phyloP scores from a whole-genome alignment of 176 grass and related monocot genomes.

The Tillandsia leiboldiana region DNA sequence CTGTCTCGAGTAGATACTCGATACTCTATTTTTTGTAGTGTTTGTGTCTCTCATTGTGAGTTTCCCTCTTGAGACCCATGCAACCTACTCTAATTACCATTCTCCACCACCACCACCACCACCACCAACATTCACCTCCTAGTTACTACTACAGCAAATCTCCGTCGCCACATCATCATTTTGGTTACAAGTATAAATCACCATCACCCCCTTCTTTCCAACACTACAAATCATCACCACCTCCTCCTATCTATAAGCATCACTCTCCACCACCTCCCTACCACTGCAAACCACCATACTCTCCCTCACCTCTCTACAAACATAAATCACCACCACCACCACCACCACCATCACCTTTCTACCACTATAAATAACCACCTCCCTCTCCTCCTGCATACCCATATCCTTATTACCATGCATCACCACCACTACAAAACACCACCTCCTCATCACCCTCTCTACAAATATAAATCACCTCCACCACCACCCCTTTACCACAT shows the following conservation, averaged over 20 bases:
- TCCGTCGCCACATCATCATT: too few species aligned
- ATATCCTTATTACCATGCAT: not conserved
- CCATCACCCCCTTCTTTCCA: not conserved
- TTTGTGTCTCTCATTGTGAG: not conserved
- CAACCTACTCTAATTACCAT: not conserved
- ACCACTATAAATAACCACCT: not conserved
- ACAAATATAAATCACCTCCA: not conserved
- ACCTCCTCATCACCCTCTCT: not conserved
- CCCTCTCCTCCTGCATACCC: not conserved
- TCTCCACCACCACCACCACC: not conserved
- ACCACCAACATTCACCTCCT: not conserved
- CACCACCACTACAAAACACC: not conserved
- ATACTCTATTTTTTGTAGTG: not conserved
- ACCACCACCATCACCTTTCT: not conserved
- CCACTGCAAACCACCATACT: not conserved
- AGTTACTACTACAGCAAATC: too few species aligned
- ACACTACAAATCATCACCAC: not conserved
- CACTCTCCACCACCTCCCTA: not conserved
- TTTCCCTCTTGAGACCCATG: not conserved
- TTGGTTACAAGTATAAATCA: too few species aligned
- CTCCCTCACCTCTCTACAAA: not conserved
- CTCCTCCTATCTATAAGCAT: not conserved
- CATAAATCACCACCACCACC: constrained; percentile 1
- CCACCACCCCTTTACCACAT: not conserved
- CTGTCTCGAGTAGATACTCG: not conserved